Evolutionary conservation across 2,329 filamentous ascomycete species (phyloP).

Genomic region (Leptographium flavum): DNA sequence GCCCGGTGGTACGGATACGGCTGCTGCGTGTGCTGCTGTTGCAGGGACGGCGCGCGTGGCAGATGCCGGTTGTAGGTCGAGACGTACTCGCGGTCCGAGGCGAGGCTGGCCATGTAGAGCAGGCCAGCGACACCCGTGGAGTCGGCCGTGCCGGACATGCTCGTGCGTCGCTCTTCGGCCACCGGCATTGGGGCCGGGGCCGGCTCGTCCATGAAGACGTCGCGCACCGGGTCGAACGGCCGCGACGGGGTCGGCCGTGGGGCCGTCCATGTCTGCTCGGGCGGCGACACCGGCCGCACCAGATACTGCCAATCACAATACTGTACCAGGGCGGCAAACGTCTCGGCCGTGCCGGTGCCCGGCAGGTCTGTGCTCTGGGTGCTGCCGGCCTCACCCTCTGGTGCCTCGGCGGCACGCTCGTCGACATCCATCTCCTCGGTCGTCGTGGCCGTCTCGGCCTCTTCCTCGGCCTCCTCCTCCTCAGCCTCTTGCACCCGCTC

Average conservation of each 20-base stretch:
- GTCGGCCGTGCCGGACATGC: not conserved
- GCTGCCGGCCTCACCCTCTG: conserved; percentile 4
- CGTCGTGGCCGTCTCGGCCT: conserved; percentile 3
- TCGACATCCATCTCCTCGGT: conserved; percentile 8
- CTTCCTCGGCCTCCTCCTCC: conserved; percentile 4
- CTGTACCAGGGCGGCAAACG: no score
- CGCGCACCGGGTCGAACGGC: conserved; percentile 29
- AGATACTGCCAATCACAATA: no score
- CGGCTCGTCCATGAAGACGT: conserved; percentile 22
- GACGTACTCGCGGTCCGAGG: conserved; percentile 7
- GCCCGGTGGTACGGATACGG: not conserved
- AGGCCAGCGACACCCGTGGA: conserved; percentile 2
- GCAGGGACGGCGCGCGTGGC: not conserved
- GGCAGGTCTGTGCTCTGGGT: no score
- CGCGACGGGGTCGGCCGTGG: conserved; percentile 19
- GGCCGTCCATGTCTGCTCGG: no score
- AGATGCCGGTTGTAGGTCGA: conserved; percentile 4
- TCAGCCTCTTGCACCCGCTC: conserved; percentile 7
- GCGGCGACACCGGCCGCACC: no score
- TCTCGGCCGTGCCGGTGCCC: no score
- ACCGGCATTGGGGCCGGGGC: not conserved
- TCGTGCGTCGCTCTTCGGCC: not conserved
- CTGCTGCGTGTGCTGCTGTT: not conserved
- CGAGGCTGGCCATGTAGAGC: conserved; percentile 8
- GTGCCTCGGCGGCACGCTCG: not conserved